phyloP scores from a whole-genome alignment of 2,329 filamentous ascomycete species.

The Venturia carpophila region DNA sequence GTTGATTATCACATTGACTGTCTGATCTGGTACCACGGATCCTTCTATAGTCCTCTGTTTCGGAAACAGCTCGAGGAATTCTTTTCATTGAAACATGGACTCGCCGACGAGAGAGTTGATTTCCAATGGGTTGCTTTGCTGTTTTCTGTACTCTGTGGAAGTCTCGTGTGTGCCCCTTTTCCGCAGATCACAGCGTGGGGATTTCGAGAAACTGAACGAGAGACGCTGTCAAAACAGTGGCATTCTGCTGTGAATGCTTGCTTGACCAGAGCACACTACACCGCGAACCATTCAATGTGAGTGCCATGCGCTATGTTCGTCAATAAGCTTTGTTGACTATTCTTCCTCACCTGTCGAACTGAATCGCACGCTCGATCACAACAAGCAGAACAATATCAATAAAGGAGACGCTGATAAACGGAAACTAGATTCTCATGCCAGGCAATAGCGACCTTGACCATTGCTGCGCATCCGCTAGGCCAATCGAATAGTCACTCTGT shows the following conservation, averaged over 20 bases:
- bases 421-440: conserved; percentile 33
- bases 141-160: conserved; percentile 39
- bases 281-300: conserved; percentile 32
- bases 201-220: conserved; percentile 36
- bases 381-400: neutral
- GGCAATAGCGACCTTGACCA: conserved; percentile 42
- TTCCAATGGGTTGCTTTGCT: conserved; percentile 42
- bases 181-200: conserved; percentile 36
- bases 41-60: conserved; percentile 35
- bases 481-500: conserved; percentile 42
- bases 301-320: neutral
- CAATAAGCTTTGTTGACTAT: neutral
- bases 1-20: conserved; percentile 34
- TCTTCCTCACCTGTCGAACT: neutral
- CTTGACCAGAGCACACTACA: conserved; percentile 41
- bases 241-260: conserved; percentile 40
- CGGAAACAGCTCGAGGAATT: conserved; percentile 33
- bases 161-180: conserved; percentile 36
- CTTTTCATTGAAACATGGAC: conserved; percentile 30
- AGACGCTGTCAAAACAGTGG: conserved; percentile 38
- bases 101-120: conserved; percentile 29
- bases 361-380: neutral
- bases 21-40: conserved; percentile 35
- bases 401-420: neutral
- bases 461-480: conserved; percentile 43